Conservation (phyloP, 176 grass and related monocot species). For the Poa annua region DNA sequence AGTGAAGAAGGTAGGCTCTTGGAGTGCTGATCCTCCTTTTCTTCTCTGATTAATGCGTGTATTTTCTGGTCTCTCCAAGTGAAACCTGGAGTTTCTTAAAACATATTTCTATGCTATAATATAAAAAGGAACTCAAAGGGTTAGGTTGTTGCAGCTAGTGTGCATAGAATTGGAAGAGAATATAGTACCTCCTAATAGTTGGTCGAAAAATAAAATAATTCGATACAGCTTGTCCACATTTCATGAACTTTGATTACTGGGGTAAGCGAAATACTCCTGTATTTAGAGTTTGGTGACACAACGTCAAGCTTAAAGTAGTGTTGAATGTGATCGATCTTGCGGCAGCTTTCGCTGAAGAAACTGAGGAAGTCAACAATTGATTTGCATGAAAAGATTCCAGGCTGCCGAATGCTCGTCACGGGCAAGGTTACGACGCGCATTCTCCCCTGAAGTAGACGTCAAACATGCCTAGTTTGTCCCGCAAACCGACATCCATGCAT, state of each 20-base stretch:
- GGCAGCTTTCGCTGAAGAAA: background rate
- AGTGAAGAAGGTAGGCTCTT: no score
- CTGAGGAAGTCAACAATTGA: background rate
- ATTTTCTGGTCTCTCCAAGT: background rate
- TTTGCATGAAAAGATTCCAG: background rate
- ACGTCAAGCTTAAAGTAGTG: background rate
- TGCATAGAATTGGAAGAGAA: no score
- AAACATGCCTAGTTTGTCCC: constrained; percentile 17
- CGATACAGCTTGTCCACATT: background rate
- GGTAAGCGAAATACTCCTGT: background rate
- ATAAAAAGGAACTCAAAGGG: no score
- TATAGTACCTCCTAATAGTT: background rate
- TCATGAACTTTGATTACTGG: background rate
- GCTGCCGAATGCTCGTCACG: constrained; percentile 17
- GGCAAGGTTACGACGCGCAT: background rate
- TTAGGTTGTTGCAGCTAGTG: no score
- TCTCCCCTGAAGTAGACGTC: background rate
- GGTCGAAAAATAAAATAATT: background rate
- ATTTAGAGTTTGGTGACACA: background rate
- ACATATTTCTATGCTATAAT: background rate
- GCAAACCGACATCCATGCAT: constrained; percentile 38
- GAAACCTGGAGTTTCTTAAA: background rate
- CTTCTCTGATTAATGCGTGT: background rate
- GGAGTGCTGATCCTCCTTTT: background rate
- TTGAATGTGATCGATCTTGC: background rate